Evolutionary conservation across 805 yeast species (phyloP).

Genomic region (Nematodospora valgi): DNA sequence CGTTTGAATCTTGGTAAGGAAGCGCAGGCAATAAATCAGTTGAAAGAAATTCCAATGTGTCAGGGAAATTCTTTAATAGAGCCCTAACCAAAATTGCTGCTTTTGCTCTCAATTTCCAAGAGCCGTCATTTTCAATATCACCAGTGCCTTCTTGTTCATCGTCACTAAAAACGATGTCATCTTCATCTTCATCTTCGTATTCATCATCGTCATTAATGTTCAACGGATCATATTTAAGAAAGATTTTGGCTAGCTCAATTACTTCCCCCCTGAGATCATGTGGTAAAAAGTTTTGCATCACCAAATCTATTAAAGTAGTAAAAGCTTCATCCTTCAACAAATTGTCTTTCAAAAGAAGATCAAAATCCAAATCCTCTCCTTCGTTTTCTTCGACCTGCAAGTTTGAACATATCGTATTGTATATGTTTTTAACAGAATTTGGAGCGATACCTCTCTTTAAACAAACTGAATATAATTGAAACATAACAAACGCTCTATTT

Average conservation of each 20-base stretch:
- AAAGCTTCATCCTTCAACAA: conserved; percentile 52
- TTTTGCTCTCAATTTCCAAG: conserved; percentile 60
- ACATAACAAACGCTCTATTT: conserved; percentile 7
- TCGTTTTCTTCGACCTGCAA: conserved; percentile 14
- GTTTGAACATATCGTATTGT: conserved; percentile 16
- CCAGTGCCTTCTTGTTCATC: conserved; percentile 30
- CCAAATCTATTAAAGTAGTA: conserved; percentile 35
- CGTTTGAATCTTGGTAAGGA: conserved; percentile 42
- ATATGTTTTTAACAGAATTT: conserved; percentile 11
- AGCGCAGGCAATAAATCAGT: conserved; percentile 6
- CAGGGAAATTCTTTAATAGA: conserved; percentile 33
- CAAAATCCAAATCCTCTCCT: conserved; percentile 40
- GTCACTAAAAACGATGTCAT: conserved; percentile 35
- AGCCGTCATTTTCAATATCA: conserved; percentile 43
- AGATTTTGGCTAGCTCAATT: conserved; percentile 17
- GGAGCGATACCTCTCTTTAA: conserved; percentile 12
- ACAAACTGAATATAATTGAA: conserved; percentile 14
- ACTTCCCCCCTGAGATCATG: conserved; percentile 11
- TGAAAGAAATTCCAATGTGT: conserved; percentile 9
- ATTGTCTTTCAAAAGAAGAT: conserved; percentile 39
- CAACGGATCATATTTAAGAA: conserved; percentile 32
- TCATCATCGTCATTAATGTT: conserved; percentile 24
- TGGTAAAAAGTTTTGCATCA: conserved; percentile 11
- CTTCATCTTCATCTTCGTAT: conserved; percentile 33
- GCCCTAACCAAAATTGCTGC: conserved; percentile 41